Evolutionary conservation across 148 eudicot species (phyloP), one percentile per base, ranked within the genome.

Genomic region (Talinum fruticosum): DNA sequence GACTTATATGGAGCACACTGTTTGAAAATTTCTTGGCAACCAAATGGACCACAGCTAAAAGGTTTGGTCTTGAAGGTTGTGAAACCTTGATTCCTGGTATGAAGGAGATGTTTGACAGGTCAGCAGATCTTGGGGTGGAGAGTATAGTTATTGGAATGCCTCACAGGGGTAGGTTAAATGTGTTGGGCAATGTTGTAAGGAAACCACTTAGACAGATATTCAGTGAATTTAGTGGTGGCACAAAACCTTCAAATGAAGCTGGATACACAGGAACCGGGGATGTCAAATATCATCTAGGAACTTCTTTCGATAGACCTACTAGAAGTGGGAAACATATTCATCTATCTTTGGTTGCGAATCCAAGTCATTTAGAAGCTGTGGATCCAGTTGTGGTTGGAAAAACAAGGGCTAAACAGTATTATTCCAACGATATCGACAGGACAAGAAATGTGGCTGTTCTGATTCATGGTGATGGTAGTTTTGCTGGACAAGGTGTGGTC

Each of bases 91-190:
- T 68, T 68, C 71, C 71, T 18, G 71, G 71, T 68, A 68, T 68
- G 71, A 68, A 68, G 28, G 71, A 68, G 71, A 68, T 68, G 71
- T 68, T 68, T 68, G 71, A 68, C 71, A 68, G 71, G 44, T 68
- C 71, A 68, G 71, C 71, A 34, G 71, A 68, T 68, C 71, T 68
- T 68, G 71, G 71, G 38, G 71, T 68, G n/a, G 71, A 68, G 24
- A 34, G 71, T 21, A 68, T 68, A 32, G 71, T 68, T 33, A 68
- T 68, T 13, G 71, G 66, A 28, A 62, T 62, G 66, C 33, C 66
- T 26, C 66, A 62, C 66, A 62, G 66, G 34, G 66, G 66, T 62
- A 62, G 66, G 66, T 62, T 62, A 28, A 62, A 62, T 62, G 66
- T 62, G 66, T 62, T 62, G 66, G 66, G 66, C 10, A 62, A 62